Evolutionary conservation across 768 basidiomycete genomes (phyloP), one percentile per base, ranked within the genome.

Genomic region (Xerocomellus intermedius): DNA sequence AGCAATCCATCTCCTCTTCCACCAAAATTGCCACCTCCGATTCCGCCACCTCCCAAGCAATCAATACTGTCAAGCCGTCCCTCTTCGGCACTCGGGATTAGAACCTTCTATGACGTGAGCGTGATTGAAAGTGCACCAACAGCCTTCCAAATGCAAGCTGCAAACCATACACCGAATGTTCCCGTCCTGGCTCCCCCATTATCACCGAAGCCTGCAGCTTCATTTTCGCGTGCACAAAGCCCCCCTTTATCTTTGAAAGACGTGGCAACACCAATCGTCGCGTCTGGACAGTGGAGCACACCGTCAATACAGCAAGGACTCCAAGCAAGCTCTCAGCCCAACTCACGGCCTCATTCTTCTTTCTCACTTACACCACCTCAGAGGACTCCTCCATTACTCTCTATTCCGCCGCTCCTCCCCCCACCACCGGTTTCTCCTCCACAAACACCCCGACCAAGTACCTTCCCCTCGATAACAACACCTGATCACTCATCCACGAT

Each of bases 1-100:
- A 72, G 78, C 22, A 70, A 70, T 50, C 73, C 81, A 16, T 62
- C 70, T 12, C 71, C 77, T 14, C 66, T 79, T 39, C 76, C 79
- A 4, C 55, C 64, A 12, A 78, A 69, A 45, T 66, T 84, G 49
- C 80, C 82, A 21, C 77, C 81, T 12, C 81, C 76, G 8, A 72
- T 76, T 42, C 68, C 73, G n/a, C 75, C 73, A 8, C 73, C 70
- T 24, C 59, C 63, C 26, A 64, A 59, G 19, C 64, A 70, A 55
- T 64, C 74, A 37, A 60, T 55, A 19, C 50, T 51, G 51, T 58
- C 64, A 13, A 47, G 37, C 39, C 59, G 46, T 37, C 50, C 57
- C 37, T 35, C 65, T 28, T 53, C 52, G 5, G 42, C 51, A 9
- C n/a, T 52, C 35, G 56, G 39, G 2, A 19, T 49, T 22, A 61